Conservation (phyloP, 2,329 filamentous ascomycete species). For the Tothia fuscella region DNA sequence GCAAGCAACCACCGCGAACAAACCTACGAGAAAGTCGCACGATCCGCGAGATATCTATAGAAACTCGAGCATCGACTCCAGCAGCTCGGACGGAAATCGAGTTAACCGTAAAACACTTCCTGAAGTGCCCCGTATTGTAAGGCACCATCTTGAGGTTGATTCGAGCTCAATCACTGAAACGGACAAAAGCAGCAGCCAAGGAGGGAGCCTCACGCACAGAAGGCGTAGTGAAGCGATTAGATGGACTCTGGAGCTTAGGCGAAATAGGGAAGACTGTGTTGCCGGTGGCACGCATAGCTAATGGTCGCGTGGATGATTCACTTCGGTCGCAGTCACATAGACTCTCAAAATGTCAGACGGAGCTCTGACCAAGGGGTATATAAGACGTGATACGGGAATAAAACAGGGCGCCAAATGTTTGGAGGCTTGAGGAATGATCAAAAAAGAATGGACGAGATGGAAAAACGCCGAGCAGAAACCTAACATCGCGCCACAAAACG, state of each 20-base stretch:
- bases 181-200: neutral
- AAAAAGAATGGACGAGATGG: neutral
- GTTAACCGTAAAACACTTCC: neutral
- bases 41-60: conserved; percentile 2
- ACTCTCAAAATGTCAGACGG: neutral
- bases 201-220: no score
- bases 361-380: neutral
- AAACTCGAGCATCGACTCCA: neutral
- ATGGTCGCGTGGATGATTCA: neutral
- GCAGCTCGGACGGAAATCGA: neutral
- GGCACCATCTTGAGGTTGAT: neutral
- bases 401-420: no score
- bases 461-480: neutral
- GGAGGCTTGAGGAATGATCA: no score
- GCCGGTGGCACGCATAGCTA: neutral
- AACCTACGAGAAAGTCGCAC: neutral
- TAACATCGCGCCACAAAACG: neutral
- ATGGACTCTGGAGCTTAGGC: neutral
- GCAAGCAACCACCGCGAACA: neutral
- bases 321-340: conserved; percentile 6
- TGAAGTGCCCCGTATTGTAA: neutral
- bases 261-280: neutral
- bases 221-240: neutral
- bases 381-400: neutral
- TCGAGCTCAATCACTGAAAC: neutral